These are phyloP conservation scores for Lentinula guzmanii DNA, from an alignment of 768 basidiomycete genomes.

Conservation along the genomic window DNA sequence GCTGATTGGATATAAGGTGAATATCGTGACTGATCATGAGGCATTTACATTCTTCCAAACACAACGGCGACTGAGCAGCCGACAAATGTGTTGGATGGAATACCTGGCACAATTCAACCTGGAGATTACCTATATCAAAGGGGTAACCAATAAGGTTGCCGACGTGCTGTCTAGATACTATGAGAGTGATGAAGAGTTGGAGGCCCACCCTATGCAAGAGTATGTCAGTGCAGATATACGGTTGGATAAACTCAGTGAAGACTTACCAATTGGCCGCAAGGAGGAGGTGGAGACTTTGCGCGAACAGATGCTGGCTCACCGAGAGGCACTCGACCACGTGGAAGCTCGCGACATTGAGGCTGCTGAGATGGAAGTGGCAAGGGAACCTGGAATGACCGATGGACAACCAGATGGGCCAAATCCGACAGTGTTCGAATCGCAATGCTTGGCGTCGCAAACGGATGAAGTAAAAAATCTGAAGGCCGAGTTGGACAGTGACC, in stretches of 20 bases:
- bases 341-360: not conserved
- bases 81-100: conserved; percentile 9
- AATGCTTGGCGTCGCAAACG: not conserved
- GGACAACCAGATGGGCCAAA: not conserved
- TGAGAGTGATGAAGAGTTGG: conserved; percentile 5
- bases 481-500: not conserved
- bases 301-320: conserved; percentile 11
- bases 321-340: not conserved
- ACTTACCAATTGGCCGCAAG: conserved; percentile 1
- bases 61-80: conserved; percentile 4
- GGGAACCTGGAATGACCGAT: not conserved
- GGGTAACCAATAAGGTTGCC: conserved; percentile 17
- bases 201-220: not conserved
- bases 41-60: conserved; percentile 8
- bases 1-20: conserved; percentile 11
- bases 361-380: not conserved
- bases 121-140: conserved; percentile 18
- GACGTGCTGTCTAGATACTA: conserved; percentile 20
- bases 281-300: not conserved
- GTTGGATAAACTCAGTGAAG: not conserved
- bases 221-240: conserved; percentile 7
- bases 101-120: conserved; percentile 10
- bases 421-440: not conserved
- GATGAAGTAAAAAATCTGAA: no score
- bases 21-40: conserved; percentile 6